A percentile compares a stretch with the other conserved stretches of the same genome.
phyloP scores from a whole-genome alignment of 257 asterid genomes.

The Misopates orontium region DNA sequence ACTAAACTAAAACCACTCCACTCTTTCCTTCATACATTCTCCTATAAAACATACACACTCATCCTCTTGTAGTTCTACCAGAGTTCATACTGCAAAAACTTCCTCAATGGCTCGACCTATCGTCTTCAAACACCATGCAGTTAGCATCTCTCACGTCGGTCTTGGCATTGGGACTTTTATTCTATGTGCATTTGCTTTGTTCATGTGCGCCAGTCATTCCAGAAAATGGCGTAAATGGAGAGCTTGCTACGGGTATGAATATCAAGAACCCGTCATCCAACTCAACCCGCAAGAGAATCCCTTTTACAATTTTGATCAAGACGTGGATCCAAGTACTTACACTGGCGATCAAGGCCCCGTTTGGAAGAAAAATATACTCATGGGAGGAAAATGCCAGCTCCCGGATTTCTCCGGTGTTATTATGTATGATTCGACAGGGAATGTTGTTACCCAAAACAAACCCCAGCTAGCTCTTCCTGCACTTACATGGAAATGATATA shows the following conservation, averaged over 20 bases:
- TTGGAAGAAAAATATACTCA: constrained; percentile 55
- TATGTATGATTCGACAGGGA: constrained; percentile 51
- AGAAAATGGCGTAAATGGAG: constrained; percentile 41
- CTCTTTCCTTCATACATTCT: background rate
- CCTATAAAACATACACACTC: background rate
- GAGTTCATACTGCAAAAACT: background rate
- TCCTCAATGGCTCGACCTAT: constrained; percentile 49
- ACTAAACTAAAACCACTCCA: background rate
- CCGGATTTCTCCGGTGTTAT: constrained; percentile 65
- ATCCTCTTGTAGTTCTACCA: background rate
- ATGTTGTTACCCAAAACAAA: constrained; percentile 37
- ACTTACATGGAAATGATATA: constrained; percentile 43
- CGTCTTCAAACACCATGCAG: constrained; percentile 30
- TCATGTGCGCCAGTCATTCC: constrained; percentile 62
- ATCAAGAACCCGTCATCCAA: constrained; percentile 50
- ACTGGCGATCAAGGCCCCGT: constrained; percentile 42
- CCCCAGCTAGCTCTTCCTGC: constrained; percentile 42
- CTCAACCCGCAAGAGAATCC: constrained; percentile 37
- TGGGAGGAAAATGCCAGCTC: constrained; percentile 62
- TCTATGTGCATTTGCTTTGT: constrained; percentile 54
- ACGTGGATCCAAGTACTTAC: constrained; percentile 37
- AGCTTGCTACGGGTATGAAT: constrained; percentile 40
- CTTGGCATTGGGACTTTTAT: constrained; percentile 48
- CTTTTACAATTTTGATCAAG: constrained; percentile 30
- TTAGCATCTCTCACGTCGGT: constrained; percentile 36